Conservation (phyloP, 2,329 filamentous ascomycete genomes). For the Trichoderma sp. region DNA sequence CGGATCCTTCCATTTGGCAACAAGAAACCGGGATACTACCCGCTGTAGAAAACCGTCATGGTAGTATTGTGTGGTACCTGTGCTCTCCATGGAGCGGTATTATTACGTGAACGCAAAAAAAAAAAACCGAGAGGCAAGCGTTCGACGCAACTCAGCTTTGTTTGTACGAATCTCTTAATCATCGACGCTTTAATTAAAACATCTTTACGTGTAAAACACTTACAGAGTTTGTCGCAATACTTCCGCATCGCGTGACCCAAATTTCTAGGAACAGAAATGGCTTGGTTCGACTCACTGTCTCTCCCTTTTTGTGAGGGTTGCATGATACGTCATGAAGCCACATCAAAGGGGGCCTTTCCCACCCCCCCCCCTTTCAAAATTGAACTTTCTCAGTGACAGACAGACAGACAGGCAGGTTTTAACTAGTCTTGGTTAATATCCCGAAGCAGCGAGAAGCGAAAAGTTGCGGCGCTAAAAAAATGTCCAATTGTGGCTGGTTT, state of each 20-base stretch:
- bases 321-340: background rate
- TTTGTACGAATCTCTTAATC: background rate
- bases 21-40: background rate
- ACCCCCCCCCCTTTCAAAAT: background rate
- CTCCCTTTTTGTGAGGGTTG: background rate
- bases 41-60: background rate
- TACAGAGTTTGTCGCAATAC: background rate
- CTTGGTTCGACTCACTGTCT: background rate
- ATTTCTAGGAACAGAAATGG: background rate
- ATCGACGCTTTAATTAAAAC: background rate
- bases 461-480: background rate
- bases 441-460: background rate
- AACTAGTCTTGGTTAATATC: constrained; percentile 11
- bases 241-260: background rate
- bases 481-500: background rate
- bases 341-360: background rate
- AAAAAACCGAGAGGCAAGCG: background rate
- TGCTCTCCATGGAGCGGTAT: background rate
- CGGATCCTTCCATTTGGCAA: background rate
- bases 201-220: background rate
- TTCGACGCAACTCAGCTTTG: background rate
- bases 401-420: constrained; percentile 8
- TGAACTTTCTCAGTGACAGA: constrained; percentile 7
- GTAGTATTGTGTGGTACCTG: background rate
- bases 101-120: background rate